Conservation (phyloP, 345 rosid genomes). For the Arabis hirsuta region DNA sequence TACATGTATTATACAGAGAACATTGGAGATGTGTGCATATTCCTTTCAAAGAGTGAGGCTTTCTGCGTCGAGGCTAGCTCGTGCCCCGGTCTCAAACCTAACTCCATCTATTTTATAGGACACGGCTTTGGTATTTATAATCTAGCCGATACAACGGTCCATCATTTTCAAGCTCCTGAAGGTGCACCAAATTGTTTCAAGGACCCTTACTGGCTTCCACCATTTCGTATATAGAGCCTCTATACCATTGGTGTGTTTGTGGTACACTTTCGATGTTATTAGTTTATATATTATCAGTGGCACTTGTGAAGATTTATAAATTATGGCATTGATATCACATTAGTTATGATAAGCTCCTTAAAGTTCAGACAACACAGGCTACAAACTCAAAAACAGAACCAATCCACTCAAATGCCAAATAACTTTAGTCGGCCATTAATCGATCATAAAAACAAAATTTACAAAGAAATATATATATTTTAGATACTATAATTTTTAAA, state of each 20-base stretch:
- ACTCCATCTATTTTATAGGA: conserved; percentile 25
- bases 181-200: conserved; percentile 21
- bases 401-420: not conserved
- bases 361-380: not conserved
- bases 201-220: conserved; percentile 31
- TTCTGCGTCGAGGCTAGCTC: conserved; percentile 30
- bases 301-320: too few species aligned
- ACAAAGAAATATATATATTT: too few species aligned
- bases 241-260: not conserved
- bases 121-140: conserved; percentile 27
- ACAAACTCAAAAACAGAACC: not conserved
- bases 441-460: too few species aligned
- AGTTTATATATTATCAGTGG: not conserved
- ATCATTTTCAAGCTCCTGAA: conserved; percentile 34
- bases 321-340: not conserved
- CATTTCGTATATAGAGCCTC: conserved; percentile 10
- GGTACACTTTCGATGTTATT: not conserved
- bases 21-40: conserved; percentile 27
- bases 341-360: not conserved
- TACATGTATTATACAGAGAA: conserved; percentile 27
- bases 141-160: not conserved
- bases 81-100: conserved; percentile 27
- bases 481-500: too few species aligned
- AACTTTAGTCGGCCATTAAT: too few species aligned
- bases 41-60: conserved; percentile 32